Evolutionary conservation across 2,329 filamentous ascomycete genomes (phyloP).

Genomic region (Thermothelomyces thermophilus): DNA sequence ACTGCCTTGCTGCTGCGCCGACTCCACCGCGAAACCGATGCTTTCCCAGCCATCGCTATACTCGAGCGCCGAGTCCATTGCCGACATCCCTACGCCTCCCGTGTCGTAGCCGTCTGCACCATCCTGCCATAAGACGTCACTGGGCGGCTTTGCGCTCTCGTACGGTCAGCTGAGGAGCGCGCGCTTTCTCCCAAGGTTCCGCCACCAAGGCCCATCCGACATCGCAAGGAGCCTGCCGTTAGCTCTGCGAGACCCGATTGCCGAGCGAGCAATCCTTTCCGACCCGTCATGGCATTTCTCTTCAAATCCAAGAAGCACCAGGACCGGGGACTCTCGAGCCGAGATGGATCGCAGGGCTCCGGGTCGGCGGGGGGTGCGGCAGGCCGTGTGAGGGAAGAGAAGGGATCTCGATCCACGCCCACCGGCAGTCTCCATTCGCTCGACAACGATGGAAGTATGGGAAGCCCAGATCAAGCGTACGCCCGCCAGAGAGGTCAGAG

Average conservation of each 20-base stretch:
- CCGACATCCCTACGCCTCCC: slow-evolving; percentile 15
- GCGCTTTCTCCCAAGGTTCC: slow-evolving; percentile 5
- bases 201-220: slow-evolving; percentile 8
- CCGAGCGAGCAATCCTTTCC: slow-evolving; percentile 32
- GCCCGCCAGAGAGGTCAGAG: slow-evolving; percentile 49
- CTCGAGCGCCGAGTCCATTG: slow-evolving; percentile 32
- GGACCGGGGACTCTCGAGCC: slow-evolving; percentile 51
- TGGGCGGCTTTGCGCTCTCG: slow-evolving; percentile 10
- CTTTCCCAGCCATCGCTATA: slow-evolving; percentile 40
- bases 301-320: slow-evolving; percentile 78
- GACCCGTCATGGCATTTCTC: slow-evolving; percentile 65
- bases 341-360: slow-evolving; percentile 44
- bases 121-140: slow-evolving; percentile 8
- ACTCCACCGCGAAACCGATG: slow-evolving; percentile 34
- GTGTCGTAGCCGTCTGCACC: slow-evolving; percentile 9
- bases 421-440: slow-evolving; percentile 73
- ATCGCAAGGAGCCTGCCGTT: slow-evolving; percentile 13
- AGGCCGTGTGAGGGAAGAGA: slow-evolving; percentile 49
- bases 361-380: slow-evolving; percentile 46
- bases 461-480: slow-evolving; percentile 60
- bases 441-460: slow-evolving; percentile 49
- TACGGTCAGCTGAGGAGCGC: slow-evolving; percentile 17
- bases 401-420: slow-evolving; percentile 58
- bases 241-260: slow-evolving; percentile 22
- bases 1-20: slow-evolving; percentile 20